Conservation (phyloP, 257 asterid genomes). For the Solanum bulbocastanum region DNA sequence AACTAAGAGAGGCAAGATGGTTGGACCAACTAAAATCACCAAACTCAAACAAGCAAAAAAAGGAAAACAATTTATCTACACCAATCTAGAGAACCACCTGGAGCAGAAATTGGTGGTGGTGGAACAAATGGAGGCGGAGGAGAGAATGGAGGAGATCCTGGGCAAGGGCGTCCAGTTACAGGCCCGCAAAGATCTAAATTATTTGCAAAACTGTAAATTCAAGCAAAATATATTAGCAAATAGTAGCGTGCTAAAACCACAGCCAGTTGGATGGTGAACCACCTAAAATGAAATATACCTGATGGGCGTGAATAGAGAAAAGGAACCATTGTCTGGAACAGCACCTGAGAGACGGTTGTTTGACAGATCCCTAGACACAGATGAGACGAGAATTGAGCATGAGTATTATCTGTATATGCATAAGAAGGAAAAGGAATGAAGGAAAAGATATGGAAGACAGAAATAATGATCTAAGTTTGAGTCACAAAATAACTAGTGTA, state of each 20-base stretch:
- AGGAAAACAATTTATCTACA: background rate
- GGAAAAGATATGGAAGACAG: background rate
- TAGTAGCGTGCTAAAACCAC: background rate
- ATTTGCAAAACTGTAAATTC: constrained; percentile 73
- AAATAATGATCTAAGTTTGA: background rate
- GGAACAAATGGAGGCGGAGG: constrained; percentile 98
- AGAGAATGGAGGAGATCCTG: constrained; percentile 98
- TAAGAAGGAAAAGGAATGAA: background rate
- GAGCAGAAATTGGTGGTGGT: constrained; percentile 70
- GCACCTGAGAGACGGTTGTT: constrained; percentile 81
- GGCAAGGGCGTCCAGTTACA: constrained; percentile 95
- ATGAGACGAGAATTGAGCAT: background rate
- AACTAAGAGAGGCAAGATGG: background rate
- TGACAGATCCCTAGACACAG: constrained; percentile 69
- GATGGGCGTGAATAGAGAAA: constrained; percentile 90
- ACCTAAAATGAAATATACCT: constrained; percentile 38
- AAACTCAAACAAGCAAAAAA: background rate
- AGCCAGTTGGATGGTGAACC: background rate
- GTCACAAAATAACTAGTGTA: constrained; percentile 7
- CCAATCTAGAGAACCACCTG: constrained; percentile 42
- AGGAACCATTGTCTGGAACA: constrained; percentile 95
- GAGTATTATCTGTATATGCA: background rate
- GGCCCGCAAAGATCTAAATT: constrained; percentile 90
- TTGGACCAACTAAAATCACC: background rate
- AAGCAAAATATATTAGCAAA: constrained; percentile 8